These are phyloP conservation scores for Fusarium sororula DNA, from an alignment of 2,329 filamentous ascomycete genomes.

Conservation along the genomic window DNA sequence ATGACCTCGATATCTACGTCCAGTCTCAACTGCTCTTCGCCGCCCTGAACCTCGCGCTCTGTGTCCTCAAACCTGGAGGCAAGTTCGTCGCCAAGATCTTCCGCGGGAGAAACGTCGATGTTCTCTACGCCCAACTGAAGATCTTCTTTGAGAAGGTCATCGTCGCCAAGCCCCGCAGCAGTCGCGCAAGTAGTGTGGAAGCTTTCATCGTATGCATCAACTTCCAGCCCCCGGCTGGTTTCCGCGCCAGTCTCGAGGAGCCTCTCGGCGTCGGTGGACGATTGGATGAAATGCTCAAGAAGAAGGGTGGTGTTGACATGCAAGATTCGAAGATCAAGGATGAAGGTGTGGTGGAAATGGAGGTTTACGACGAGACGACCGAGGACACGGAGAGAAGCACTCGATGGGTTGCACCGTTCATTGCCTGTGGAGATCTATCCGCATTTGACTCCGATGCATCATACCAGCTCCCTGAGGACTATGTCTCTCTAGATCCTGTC, in stretches of 20 bases:
- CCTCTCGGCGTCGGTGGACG: constrained; percentile 73
- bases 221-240: constrained; percentile 81
- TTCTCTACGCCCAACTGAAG: constrained; percentile 93
- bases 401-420: constrained; percentile 92
- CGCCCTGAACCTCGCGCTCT: constrained; percentile 90
- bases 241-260: constrained; percentile 78
- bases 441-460: constrained; percentile 96
- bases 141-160: constrained; percentile 86
- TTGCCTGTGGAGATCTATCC: constrained; percentile 96
- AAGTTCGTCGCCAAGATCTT: constrained; percentile 99
- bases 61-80: constrained; percentile 89
- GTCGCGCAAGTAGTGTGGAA: constrained; percentile 94
- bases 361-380: constrained; percentile 57
- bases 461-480: constrained; percentile 85
- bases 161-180: constrained; percentile 93
- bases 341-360: constrained; percentile 56
- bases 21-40: constrained; percentile 96
- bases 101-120: constrained; percentile 90
- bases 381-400: constrained; percentile 49
- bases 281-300: constrained; percentile 60
- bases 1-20: constrained; percentile 98
- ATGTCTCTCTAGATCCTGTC: constrained; percentile 88
- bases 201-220: constrained; percentile 96
- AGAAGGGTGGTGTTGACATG: constrained; percentile 51
- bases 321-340: constrained; percentile 52